A percentile compares a stretch with the other conserved stretches of the same genome.
phyloP scores from a whole-genome alignment of 352 stramenopile species.

The Hyphochytrium catenoides region DNA sequence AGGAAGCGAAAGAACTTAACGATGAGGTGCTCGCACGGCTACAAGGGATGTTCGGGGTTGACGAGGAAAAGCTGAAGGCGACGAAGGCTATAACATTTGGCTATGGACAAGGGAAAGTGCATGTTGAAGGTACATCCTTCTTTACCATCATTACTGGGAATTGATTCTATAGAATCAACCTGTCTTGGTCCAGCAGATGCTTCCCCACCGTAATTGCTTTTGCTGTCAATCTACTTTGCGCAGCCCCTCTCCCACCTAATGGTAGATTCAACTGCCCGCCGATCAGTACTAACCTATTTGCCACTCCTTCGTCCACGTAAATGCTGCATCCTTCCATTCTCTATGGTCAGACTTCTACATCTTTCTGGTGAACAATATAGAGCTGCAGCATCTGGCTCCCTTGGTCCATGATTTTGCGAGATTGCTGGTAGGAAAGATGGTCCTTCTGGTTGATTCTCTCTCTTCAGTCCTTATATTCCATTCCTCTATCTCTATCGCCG shows the following conservation, averaged over 20 bases:
- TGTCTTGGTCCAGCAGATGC: no score
- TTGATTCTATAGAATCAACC: no score
- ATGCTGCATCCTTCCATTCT: no score
- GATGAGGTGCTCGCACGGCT: conserved; percentile 43
- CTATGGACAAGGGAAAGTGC: conserved; percentile 37
- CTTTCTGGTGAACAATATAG: conserved; percentile 30
- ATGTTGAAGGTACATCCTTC: no score
- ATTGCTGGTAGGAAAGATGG: conserved; percentile 25
- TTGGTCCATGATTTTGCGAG: conserved; percentile 55
- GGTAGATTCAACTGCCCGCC: no score
- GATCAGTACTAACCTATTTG: no score
- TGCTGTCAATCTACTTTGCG: no score
- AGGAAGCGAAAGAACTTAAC: conserved; percentile 43
- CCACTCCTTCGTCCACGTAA: no score
- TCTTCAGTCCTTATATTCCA: conserved; percentile 10
- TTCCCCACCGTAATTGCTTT: no score
- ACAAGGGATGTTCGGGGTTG: conserved; percentile 16
- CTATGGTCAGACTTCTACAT: conserved; percentile 35
- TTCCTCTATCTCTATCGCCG: neutral
- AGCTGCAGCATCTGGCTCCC: conserved; percentile 19
- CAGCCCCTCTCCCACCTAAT: no score
- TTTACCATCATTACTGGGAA: no score
- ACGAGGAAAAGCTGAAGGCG: conserved; percentile 33
- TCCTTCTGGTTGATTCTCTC: conserved; percentile 38
- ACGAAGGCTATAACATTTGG: conserved; percentile 48